A percentile compares a stretch with the other conserved stretches of the same genome.
phyloP scores from a whole-genome alignment of 257 asterid genomes.

The Thymus quinquecostatus region DNA sequence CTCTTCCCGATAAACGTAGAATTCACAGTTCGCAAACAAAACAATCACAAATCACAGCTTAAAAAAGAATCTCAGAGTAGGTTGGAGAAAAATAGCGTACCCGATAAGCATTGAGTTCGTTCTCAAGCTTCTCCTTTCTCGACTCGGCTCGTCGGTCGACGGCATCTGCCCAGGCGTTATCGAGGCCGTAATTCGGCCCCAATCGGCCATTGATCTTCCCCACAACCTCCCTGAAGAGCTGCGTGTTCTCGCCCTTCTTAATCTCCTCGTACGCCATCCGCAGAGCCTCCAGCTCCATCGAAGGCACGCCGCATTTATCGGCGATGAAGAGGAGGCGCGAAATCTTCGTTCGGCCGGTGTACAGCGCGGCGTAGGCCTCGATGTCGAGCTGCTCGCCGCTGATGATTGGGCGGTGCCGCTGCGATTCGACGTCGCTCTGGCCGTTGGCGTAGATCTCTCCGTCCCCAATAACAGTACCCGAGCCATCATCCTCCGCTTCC shows the following conservation, averaged over 20 bases:
- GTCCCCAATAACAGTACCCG: constrained; percentile 53
- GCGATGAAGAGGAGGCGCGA: constrained; percentile 76
- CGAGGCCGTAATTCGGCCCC: constrained; percentile 70
- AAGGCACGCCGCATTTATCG: constrained; percentile 57
- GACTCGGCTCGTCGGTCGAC: constrained; percentile 82
- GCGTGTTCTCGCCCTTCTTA: constrained; percentile 92
- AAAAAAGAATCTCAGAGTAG: constrained; percentile 1
- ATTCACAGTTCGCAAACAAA: no score
- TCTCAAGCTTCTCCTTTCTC: constrained; percentile 89
- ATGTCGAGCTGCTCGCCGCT: constrained; percentile 90
- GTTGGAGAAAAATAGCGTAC: constrained; percentile 36
- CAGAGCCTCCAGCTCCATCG: constrained; percentile 87
- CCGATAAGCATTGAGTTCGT: constrained; percentile 88
- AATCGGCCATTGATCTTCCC: constrained; percentile 72
- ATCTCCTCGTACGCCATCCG: constrained; percentile 95
- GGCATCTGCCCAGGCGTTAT: constrained; percentile 70
- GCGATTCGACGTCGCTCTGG: constrained; percentile 45
- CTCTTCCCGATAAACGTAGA: not conserved
- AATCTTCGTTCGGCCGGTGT: constrained; percentile 87
- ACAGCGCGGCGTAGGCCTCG: constrained; percentile 91
- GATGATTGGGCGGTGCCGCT: constrained; percentile 77
- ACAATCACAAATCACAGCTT: constrained; percentile 3
- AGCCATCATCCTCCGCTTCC: constrained; percentile 70
- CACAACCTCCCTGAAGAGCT: constrained; percentile 76
- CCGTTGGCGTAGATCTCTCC: constrained; percentile 74